These are phyloP conservation scores for Aegilops bicornis DNA, from an alignment of 176 grass and related monocot species.

Conservation along the genomic window DNA sequence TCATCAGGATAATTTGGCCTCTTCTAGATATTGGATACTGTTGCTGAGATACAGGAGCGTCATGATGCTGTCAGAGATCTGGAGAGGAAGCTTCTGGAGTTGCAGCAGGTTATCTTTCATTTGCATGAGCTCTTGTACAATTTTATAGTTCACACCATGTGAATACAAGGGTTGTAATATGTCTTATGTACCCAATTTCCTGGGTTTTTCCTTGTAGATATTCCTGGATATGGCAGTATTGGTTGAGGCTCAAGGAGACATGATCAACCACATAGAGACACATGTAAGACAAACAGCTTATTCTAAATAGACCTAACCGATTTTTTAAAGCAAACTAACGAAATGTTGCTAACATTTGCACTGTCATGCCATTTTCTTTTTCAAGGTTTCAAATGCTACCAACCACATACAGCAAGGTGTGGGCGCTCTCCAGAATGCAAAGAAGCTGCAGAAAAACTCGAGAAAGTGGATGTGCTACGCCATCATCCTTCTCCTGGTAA, in stretches of 20 bases:
- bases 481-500: slow-evolving; percentile 77
- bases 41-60: slow-evolving; percentile 93
- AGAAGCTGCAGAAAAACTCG: slow-evolving; percentile 87
- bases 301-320: neutral
- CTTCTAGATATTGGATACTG: slow-evolving; percentile 80
- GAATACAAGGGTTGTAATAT: neutral
- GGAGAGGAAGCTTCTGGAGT: slow-evolving; percentile 91
- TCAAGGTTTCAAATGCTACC: slow-evolving; percentile 84
- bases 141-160: neutral
- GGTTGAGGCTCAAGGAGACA: slow-evolving; percentile 94
- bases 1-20: neutral
- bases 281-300: slow-evolving; percentile 50
- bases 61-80: slow-evolving; percentile 91
- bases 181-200: neutral
- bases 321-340: slow-evolving; percentile 26
- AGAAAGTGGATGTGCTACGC: slow-evolving; percentile 99
- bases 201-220: slow-evolving; percentile 59
- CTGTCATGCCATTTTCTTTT: neutral
- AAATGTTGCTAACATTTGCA: neutral
- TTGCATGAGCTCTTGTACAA: neutral
- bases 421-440: slow-evolving; percentile 75
- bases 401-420: slow-evolving; percentile 85
- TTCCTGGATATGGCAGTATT: slow-evolving; percentile 98
- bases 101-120: slow-evolving; percentile 71
- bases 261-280: slow-evolving; percentile 96